A percentile compares a stretch with the other conserved stretches of the same genome.
Conservation (phyloP, 2,329 filamentous ascomycete species). For the Capronia americana region DNA sequence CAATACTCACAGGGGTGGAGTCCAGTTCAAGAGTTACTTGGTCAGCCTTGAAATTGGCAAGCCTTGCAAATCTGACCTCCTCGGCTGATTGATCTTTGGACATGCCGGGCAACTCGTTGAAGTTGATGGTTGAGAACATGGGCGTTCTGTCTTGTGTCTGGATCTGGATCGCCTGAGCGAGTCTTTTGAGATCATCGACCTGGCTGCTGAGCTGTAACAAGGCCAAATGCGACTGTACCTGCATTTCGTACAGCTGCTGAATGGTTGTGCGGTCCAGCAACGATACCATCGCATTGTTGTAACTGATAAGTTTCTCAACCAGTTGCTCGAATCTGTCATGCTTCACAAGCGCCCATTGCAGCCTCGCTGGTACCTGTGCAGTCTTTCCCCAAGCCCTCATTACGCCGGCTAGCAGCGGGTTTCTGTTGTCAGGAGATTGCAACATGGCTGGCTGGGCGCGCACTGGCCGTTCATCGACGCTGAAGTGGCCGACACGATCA, state of each 20-base stretch:
- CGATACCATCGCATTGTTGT: conserved; percentile 15
- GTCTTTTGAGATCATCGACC: neutral
- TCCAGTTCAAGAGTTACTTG: neutral
- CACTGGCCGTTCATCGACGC: neutral
- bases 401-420: neutral
- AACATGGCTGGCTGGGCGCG: neutral
- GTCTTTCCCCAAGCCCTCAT: conserved; percentile 3
- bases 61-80: neutral
- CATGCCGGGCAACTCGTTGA: neutral
- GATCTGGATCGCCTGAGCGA: neutral
- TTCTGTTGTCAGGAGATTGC: neutral
- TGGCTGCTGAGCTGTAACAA: conserved; percentile 11
- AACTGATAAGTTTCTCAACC: conserved; percentile 14
- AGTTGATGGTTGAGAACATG: neutral
- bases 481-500: neutral
- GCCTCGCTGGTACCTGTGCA: neutral
- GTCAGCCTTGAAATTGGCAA: neutral
- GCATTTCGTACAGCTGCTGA: neutral
- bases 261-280: conserved; percentile 6
- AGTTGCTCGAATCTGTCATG: conserved; percentile 14
- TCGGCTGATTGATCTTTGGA: neutral
- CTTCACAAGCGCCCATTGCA: conserved; percentile 16
- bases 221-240: conserved; percentile 11
- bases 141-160: neutral
- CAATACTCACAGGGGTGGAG: neutral